Conservation (phyloP, 192 early-diverging fungal species). For the Ambispora gerdemannii region DNA sequence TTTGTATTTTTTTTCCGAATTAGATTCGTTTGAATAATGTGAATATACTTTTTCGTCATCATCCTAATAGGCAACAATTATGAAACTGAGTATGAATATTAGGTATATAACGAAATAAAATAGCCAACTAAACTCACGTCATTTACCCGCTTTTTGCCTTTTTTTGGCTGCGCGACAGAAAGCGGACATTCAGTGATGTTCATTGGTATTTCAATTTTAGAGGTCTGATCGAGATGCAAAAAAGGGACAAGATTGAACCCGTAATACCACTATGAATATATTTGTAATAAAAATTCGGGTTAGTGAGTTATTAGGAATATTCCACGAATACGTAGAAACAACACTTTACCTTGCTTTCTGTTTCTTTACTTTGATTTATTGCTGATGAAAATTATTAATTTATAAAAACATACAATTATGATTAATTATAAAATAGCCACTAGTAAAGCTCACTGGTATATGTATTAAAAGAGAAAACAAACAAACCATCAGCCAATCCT, state of each 20-base stretch:
- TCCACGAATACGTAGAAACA: not conserved
- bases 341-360: conserved; percentile 22
- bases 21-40: no score
- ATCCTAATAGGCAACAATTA: no score
- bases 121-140: not conserved
- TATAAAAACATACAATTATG: not conserved
- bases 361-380: no score
- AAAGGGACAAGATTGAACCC: conserved; percentile 82
- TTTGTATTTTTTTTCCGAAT: no score
- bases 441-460: no score
- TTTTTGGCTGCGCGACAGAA: conserved; percentile 34
- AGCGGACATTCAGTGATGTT: conserved; percentile 59
- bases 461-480: not conserved
- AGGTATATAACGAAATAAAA: not conserved
- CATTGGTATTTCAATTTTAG: conserved; percentile 38
- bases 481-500: conserved; percentile 62
- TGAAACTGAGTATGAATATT: no score
- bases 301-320: no score
- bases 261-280: conserved; percentile 83
- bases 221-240: conserved; percentile 33
- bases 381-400: not conserved
- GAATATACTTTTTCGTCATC: no score
- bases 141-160: conserved; percentile 6
- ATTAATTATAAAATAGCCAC: no score
- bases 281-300: no score